Conservation (phyloP, 345 rosid genomes). For the Linum tenue region DNA sequence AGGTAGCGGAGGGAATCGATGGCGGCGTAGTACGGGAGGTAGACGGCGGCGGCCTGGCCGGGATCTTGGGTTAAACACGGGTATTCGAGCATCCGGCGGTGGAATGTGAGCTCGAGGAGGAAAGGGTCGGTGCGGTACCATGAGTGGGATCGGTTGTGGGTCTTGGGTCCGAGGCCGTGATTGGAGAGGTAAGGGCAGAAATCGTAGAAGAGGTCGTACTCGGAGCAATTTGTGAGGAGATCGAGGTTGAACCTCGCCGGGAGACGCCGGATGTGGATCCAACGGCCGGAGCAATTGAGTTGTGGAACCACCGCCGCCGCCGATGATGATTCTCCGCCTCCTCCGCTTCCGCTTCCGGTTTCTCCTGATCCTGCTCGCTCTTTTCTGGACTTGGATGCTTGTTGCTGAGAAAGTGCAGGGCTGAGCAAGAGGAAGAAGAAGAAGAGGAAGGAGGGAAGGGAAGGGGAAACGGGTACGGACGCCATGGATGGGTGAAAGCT, state of each 20-base stretch:
- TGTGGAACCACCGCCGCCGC: not conserved
- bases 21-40: slow-evolving; percentile 72
- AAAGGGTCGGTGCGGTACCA: slow-evolving; percentile 82
- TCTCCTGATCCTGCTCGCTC: not conserved
- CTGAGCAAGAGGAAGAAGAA: not conserved
- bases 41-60: slow-evolving; percentile 51
- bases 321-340: too few species aligned
- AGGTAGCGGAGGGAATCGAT: slow-evolving; percentile 68
- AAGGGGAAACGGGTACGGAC: not conserved
- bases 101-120: slow-evolving; percentile 71
- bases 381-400: not conserved
- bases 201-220: slow-evolving; percentile 46
- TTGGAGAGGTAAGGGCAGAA: slow-evolving; percentile 68
- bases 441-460: not conserved
- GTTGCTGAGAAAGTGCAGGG: not conserved
- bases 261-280: slow-evolving; percentile 83
- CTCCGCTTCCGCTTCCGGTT: not conserved
- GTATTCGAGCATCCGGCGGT: slow-evolving; percentile 73
- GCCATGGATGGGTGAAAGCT: not conserved
- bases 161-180: slow-evolving; percentile 84
- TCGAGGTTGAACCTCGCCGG: slow-evolving; percentile 77
- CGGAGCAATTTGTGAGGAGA: slow-evolving; percentile 71
- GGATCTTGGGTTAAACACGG: slow-evolving; percentile 80
- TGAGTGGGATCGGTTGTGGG: slow-evolving; percentile 69
- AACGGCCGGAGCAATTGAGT: slow-evolving; percentile 44